phyloP scores from a whole-genome alignment of 2,329 filamentous ascomycete genomes.

The Cladophialophora bantiana region DNA sequence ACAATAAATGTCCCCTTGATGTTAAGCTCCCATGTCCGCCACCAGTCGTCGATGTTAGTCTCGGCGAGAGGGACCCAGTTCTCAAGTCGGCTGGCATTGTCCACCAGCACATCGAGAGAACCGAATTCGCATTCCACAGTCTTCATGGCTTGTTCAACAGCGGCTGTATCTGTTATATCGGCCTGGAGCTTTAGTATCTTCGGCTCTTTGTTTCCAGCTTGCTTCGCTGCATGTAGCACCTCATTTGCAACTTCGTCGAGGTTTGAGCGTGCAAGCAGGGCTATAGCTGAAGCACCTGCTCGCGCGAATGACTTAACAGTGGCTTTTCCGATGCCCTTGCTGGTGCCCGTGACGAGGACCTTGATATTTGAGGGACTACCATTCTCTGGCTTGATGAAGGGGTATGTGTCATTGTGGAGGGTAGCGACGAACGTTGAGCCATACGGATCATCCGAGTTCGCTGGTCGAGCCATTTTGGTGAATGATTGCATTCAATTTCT shows the following conservation, averaged over 20 bases:
- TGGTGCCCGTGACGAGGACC: constrained; percentile 4
- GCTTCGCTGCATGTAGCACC: not conserved
- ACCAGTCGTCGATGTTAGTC: constrained; percentile 32
- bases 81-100: constrained; percentile 43
- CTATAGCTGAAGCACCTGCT: not conserved
- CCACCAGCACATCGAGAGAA: constrained; percentile 46
- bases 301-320: not conserved
- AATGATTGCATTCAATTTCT: too few species aligned
- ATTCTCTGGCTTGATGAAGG: not conserved
- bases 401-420: constrained; percentile 1
- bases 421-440: not conserved
- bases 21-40: constrained; percentile 38
- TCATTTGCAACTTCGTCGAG: not conserved
- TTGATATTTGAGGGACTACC: not conserved
- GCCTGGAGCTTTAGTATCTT: not conserved
- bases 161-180: constrained; percentile 1
- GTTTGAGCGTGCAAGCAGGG: not conserved
- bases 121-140: constrained; percentile 42
- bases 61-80: constrained; percentile 28
- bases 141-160: constrained; percentile 43
- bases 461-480: too few species aligned
- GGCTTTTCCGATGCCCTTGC: not conserved
- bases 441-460: too few species aligned
- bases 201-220: not conserved
- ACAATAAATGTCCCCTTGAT: constrained; percentile 32